phyloP scores from a whole-genome alignment of 306 rosid species.

The Malus orientalis region DNA sequence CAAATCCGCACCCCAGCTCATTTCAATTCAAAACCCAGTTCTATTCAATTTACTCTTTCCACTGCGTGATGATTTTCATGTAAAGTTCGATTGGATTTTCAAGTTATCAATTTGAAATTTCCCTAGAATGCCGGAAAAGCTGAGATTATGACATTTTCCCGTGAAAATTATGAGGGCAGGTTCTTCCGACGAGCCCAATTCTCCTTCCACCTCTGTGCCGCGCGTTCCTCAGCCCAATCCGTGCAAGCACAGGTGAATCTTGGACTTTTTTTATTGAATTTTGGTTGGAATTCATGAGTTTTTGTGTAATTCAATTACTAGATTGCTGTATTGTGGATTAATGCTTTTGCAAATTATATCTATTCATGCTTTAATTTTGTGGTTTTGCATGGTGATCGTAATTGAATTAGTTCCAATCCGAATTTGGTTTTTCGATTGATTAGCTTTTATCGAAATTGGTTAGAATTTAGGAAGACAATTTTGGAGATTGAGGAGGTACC shows the following conservation, averaged over 20 bases:
- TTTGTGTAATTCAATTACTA: background rate
- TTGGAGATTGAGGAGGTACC: background rate
- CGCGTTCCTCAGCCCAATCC: constrained; percentile 8
- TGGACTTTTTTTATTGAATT: background rate
- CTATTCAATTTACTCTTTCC: background rate
- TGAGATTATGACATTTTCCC: constrained; percentile 27
- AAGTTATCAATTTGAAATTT: constrained; percentile 1
- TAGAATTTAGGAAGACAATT: background rate
- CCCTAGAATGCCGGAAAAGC: constrained; percentile 12
- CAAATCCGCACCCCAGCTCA: background rate
- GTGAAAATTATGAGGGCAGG: constrained; percentile 34
- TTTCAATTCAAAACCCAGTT: background rate
- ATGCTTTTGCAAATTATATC: background rate
- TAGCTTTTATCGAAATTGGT: background rate
- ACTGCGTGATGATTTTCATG: background rate
- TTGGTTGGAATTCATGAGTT: background rate
- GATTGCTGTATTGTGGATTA: background rate
- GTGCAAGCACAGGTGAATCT: constrained; percentile 20
- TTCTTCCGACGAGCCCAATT: constrained; percentile 30
- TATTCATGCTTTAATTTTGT: background rate
- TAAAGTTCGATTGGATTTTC: background rate
- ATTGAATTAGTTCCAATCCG: background rate
- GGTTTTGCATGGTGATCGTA: background rate
- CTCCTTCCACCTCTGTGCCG: constrained; percentile 30
- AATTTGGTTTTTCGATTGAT: background rate